phyloP scores from a whole-genome alignment of 192 early-diverging fungal genomes.

The Rhizoclosmatium sp. region DNA sequence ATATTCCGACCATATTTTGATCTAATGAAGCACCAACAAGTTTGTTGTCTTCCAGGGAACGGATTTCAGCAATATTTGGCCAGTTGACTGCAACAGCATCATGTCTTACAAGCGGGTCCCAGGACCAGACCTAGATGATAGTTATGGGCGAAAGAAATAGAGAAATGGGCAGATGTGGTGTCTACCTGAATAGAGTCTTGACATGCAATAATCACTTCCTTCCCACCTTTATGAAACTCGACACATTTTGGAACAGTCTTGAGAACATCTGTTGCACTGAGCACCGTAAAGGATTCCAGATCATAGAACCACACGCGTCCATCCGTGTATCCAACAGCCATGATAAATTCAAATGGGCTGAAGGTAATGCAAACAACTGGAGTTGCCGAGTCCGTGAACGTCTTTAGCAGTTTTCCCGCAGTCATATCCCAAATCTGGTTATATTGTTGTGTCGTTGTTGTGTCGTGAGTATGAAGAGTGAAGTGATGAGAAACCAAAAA shows the following conservation, averaged over 20 bases:
- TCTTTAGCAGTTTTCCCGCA: conserved; percentile 57
- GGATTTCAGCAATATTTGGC: conserved; percentile 57
- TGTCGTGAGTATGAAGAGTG: background rate
- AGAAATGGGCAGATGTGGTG: background rate
- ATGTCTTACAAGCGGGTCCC: conserved; percentile 55
- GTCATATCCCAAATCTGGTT: conserved; percentile 67
- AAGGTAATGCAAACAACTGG: conserved; percentile 57
- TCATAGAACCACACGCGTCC: conserved; percentile 61
- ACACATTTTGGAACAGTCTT: conserved; percentile 34
- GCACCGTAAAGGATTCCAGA: conserved; percentile 59
- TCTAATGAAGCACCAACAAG: conserved; percentile 54
- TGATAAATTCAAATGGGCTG: conserved; percentile 66
- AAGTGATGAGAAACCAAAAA: background rate
- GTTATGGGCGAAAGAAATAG: conserved; percentile 8
- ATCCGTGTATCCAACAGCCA: conserved; percentile 53
- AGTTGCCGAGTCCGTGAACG: conserved; percentile 49
- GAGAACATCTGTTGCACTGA: conserved; percentile 39
- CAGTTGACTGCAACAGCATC: conserved; percentile 48
- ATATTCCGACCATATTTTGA: conserved; percentile 59
- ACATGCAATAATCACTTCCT: conserved; percentile 50
- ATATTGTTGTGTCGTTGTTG: background rate
- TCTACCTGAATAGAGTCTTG: conserved; percentile 53
- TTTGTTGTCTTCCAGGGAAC: conserved; percentile 51
- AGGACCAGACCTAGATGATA: conserved; percentile 51
- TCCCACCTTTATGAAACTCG: conserved; percentile 57